Base-by-base conservation (phyloP, 1,284 basidiomycete species). In the Microbotryum violaceum region DNA sequence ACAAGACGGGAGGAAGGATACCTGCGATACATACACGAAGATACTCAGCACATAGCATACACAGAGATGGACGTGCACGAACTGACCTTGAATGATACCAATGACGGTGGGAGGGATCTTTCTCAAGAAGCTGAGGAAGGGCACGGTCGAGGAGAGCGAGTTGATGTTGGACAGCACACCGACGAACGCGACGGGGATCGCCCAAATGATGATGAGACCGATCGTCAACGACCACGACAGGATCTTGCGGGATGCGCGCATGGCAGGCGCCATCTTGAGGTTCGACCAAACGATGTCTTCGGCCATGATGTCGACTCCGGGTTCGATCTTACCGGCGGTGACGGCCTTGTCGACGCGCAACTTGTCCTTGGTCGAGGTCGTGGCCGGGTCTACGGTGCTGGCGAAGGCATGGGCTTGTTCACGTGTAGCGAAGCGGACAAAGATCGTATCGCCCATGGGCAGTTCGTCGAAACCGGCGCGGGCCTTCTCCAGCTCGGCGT, bases 251-350 rank as follows among this genome's bases (percentile, higher is more conserved):
- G 91, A 73, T 73, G 83, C 79, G 66, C 83, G 82, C 76, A 94
- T 90, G 72, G 93, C 94, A 0, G 89, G 87, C 72, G 92, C 91
- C 77, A 96, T 76, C 55, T 83, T 73, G 37, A 92, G 78, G 75
- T 93, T 94, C 25, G 80, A 77, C 92, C 92, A 96, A 61, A 93
- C 84, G 45, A 97, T 83, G 75, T 96, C 91, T 51, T 82, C 81
- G 0, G 89, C 88, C 2, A 85, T 80, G 47, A 91, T 82, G 67
- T 88, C 86, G 10, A 84, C 78, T 66, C 82, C 83, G 3, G 37
- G 37, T 37, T 53, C 37, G 33, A 53, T 53, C 51, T 33, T 33
- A 16, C 37, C 37, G 6, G 37, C 37, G 16, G 37, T 42, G 37
- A 42, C 37, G 16, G 37, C 37, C 37, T 42, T 42, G 37, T 42